These are phyloP conservation scores for Monosporozyma aquatica DNA, from an alignment of 805 yeast species.

Conservation along the genomic window DNA sequence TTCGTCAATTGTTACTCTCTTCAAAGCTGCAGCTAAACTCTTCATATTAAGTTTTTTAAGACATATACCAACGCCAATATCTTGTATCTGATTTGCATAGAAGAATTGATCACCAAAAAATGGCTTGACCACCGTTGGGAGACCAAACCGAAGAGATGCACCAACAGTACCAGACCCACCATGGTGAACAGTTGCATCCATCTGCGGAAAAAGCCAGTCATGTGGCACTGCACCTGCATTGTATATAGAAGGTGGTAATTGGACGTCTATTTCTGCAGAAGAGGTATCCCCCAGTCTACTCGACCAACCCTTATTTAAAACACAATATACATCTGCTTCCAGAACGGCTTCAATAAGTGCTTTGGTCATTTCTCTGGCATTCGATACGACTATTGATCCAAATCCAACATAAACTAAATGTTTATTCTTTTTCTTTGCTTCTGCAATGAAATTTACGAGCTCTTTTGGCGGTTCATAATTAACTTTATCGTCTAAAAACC, in stretches of 20 bases:
- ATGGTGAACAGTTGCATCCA: conserved; percentile 94
- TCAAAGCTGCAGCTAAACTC: conserved; percentile 57
- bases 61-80: conserved; percentile 74
- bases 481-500: conserved; percentile 72
- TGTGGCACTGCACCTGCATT: conserved; percentile 75
- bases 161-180: conserved; percentile 98
- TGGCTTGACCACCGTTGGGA: conserved; percentile 87
- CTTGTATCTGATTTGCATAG: conserved; percentile 80
- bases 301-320: conserved; percentile 92
- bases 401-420: conserved; percentile 87
- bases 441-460: conserved; percentile 47
- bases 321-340: conserved; percentile 75
- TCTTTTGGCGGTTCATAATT: conserved; percentile 52
- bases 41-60: conserved; percentile 58
- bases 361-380: conserved; percentile 67
- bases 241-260: conserved; percentile 57
- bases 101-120: conserved; percentile 96
- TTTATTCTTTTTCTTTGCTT: conserved; percentile 51
- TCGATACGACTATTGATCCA: conserved; percentile 86
- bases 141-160: conserved; percentile 74
- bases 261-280: conserved; percentile 31
- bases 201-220: conserved; percentile 83
- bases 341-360: conserved; percentile 73
- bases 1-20: conserved; percentile 55
- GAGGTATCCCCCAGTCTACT: conserved; percentile 46